A percentile compares a stretch with the other conserved stretches of the same genome.
phyloP scores from a whole-genome alignment of 306 rosid genomes.

The Pterocarpus santalinus region DNA sequence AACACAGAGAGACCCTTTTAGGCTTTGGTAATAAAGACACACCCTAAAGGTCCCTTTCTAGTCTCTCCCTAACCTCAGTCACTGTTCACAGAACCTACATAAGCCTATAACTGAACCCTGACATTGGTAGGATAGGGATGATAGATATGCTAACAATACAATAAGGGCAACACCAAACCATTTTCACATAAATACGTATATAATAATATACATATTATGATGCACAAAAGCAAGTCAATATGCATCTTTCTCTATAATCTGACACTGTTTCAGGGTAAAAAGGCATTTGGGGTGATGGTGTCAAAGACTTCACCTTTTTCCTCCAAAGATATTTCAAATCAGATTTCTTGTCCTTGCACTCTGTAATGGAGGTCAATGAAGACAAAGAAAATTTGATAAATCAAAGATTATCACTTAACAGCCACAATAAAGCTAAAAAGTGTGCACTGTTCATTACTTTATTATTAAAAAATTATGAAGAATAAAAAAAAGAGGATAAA shows the following conservation, averaged over 20 bases:
- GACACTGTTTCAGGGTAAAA: constrained; percentile 61
- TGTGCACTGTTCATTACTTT: constrained; percentile 33
- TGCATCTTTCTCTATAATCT: constrained; percentile 44
- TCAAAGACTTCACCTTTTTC: constrained; percentile 39
- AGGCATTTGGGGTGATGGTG: constrained; percentile 30
- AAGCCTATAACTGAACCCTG: constrained; percentile 57
- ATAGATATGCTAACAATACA: constrained; percentile 36
- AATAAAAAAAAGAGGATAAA: neutral
- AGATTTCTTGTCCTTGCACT: constrained; percentile 24
- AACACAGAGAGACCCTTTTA: constrained; percentile 55
- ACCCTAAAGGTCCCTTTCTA: constrained; percentile 47
- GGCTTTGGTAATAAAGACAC: constrained; percentile 65
- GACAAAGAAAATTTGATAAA: constrained; percentile 23
- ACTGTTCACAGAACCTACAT: constrained; percentile 60
- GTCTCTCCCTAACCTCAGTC: constrained; percentile 33
- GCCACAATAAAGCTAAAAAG: constrained; percentile 12
- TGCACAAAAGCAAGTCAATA: constrained; percentile 53
- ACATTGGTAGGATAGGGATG: constrained; percentile 58
- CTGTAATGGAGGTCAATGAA: constrained; percentile 41
- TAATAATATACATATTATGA: neutral
- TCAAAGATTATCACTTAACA: constrained; percentile 36
- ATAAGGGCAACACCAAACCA: constrained; percentile 8
- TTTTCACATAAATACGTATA: constrained; percentile 38
- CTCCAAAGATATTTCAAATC: constrained; percentile 52
- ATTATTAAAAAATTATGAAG: neutral